phyloP scores from a whole-genome alignment of 768 basidiomycete genomes.

The Serpula lacrymans region DNA sequence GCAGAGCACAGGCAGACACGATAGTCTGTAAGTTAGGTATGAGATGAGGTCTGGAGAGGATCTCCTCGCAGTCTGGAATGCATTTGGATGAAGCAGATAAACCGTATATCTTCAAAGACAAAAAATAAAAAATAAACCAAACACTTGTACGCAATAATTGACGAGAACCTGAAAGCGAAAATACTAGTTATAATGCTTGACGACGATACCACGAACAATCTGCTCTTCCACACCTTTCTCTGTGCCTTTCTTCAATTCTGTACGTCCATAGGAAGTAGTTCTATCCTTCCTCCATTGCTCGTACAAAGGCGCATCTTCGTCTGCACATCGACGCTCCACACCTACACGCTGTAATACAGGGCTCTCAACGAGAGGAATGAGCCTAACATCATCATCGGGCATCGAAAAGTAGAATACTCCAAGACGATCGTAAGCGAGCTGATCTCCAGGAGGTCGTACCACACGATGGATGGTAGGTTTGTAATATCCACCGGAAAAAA shows the following conservation, averaged over 20 bases:
- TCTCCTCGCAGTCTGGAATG: too few relatives aligned
- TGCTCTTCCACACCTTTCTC: constrained; percentile 31
- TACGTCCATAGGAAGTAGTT: constrained; percentile 26
- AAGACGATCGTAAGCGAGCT: constrained; percentile 29
- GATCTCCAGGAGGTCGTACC: constrained; percentile 32
- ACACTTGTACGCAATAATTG: too few relatives aligned
- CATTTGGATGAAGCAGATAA: too few relatives aligned
- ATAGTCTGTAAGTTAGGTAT: too few relatives aligned
- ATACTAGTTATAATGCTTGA: constrained; percentile 34
- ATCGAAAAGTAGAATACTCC: constrained; percentile 34
- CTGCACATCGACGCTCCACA: constrained; percentile 21
- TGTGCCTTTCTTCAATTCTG: constrained; percentile 22
- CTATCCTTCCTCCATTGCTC: constrained; percentile 29
- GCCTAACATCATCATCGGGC: constrained; percentile 25
- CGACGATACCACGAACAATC: constrained; percentile 27
- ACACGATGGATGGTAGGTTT: constrained; percentile 37
- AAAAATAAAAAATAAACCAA: too few relatives aligned
- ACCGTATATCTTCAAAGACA: too few relatives aligned
- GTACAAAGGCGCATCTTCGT: constrained; percentile 24
- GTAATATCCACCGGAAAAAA: constrained; percentile 33
- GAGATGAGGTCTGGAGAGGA: too few relatives aligned
- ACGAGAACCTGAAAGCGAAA: too few relatives aligned
- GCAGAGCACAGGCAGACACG: too few relatives aligned
- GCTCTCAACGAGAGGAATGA: constrained; percentile 25
- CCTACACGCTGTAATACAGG: constrained; percentile 32